These are phyloP conservation scores for Eutrema yunnanense DNA, from an alignment of 345 rosid species.

Conservation along the genomic window DNA sequence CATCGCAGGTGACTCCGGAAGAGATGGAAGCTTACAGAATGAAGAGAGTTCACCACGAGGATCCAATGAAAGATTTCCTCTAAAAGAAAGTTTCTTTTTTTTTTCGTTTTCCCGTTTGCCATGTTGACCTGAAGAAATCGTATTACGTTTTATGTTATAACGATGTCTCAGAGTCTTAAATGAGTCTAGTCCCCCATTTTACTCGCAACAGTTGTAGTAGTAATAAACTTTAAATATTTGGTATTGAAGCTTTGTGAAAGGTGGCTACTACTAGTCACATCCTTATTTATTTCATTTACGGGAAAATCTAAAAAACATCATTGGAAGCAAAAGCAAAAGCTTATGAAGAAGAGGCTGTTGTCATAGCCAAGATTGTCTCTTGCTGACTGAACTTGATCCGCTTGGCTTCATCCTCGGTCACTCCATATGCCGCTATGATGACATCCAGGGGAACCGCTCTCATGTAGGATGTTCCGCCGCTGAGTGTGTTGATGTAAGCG, in stretches of 20 bases:
- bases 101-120: background rate
- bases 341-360: background rate
- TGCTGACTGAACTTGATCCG: conserved; percentile 44
- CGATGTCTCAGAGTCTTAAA: background rate
- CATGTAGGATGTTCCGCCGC: conserved; percentile 49
- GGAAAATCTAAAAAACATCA: conserved; percentile 10
- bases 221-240: background rate
- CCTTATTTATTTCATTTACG: conserved; percentile 3
- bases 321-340: background rate
- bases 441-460: conserved; percentile 54
- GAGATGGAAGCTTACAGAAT: conserved; percentile 85
- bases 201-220: background rate
- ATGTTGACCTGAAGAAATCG: background rate
- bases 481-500: conserved; percentile 39
- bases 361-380: conserved; percentile 29
- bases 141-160: background rate
- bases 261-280: background rate
- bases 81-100: background rate
- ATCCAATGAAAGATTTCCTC: conserved; percentile 47
- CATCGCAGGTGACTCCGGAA: conserved; percentile 53
- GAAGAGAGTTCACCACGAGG: conserved; percentile 67
- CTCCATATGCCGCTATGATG: conserved; percentile 40
- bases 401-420: conserved; percentile 51
- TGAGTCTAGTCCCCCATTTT: background rate
- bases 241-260: background rate